phyloP scores from a whole-genome alignment of 2,329 filamentous ascomycete genomes.

The Pseudogymnoascus sp. region DNA sequence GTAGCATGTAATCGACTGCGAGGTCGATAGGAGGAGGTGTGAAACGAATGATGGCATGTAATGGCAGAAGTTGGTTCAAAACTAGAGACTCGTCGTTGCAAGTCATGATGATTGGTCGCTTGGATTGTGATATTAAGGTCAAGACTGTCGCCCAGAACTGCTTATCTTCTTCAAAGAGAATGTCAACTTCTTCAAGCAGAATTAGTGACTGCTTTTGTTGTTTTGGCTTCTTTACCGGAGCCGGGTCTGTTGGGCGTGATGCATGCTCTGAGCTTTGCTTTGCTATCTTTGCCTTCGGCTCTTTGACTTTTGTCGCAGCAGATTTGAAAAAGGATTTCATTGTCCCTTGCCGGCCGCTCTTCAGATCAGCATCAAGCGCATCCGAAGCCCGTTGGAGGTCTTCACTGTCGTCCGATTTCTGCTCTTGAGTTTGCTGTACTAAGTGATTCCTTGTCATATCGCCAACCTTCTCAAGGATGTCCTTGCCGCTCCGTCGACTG shows the following conservation, averaged over 20 bases:
- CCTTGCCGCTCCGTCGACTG: slow-evolving; percentile 75
- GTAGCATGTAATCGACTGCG: slow-evolving; percentile 70
- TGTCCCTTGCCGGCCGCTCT: slow-evolving; percentile 64
- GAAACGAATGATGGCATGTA: slow-evolving; percentile 80
- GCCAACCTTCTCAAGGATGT: slow-evolving; percentile 83
- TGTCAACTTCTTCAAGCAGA: slow-evolving; percentile 84
- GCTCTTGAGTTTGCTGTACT: slow-evolving; percentile 49
- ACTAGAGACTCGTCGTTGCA: slow-evolving; percentile 88
- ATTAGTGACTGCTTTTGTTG: slow-evolving; percentile 88
- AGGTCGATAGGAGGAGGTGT: slow-evolving; percentile 54
- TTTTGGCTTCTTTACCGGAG: slow-evolving; percentile 17
- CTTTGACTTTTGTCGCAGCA: slow-evolving; percentile 30
- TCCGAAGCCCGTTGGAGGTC: slow-evolving; percentile 31
- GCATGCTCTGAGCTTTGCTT: neutral
- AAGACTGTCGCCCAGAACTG: slow-evolving; percentile 85
- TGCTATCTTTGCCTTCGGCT: slow-evolving; percentile 22
- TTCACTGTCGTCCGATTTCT: slow-evolving; percentile 26
- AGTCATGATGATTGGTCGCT: slow-evolving; percentile 86
- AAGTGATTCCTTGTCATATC: slow-evolving; percentile 97
- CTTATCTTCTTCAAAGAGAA: slow-evolving; percentile 91
- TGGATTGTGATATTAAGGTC: slow-evolving; percentile 70
- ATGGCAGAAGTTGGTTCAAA: slow-evolving; percentile 61
- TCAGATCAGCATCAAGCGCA: slow-evolving; percentile 47
- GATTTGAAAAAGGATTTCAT: slow-evolving; percentile 75
- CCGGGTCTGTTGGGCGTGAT: neutral